phyloP scores from a whole-genome alignment of 257 asterid species.

The Anisodus acutangulus region DNA sequence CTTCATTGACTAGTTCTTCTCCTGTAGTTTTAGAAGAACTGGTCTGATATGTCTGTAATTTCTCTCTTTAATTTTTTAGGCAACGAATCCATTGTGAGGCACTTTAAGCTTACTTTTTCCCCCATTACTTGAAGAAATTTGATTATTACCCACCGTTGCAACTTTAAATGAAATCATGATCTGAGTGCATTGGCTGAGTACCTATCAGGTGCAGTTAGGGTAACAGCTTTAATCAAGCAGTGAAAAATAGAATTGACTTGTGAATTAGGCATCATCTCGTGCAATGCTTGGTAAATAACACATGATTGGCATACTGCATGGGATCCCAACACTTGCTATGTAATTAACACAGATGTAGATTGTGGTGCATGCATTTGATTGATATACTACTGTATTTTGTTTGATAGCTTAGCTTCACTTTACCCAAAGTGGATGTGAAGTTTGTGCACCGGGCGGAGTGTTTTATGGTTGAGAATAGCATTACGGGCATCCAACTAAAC shows the following conservation, averaged over 20 bases:
- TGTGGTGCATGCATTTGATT: slow-evolving; percentile 32
- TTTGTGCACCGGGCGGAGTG: slow-evolving; percentile 66
- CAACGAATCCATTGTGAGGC: not conserved
- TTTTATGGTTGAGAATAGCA: slow-evolving; percentile 71
- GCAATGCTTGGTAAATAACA: slow-evolving; percentile 20
- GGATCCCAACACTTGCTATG: not conserved
- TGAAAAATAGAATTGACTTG: slow-evolving; percentile 18
- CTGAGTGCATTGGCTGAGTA: not conserved
- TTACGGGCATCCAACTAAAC: slow-evolving; percentile 83
- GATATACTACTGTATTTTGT: slow-evolving; percentile 30
- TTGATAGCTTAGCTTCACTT: slow-evolving; percentile 76
- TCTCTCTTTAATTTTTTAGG: not conserved
- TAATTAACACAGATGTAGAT: slow-evolving; percentile 12
- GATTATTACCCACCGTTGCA: not conserved
- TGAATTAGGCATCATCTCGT: slow-evolving; percentile 17
- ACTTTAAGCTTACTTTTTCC: not conserved
- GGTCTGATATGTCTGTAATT: slow-evolving; percentile 19
- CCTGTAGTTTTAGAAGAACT: not conserved
- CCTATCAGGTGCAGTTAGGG: not conserved
- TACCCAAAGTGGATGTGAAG: slow-evolving; percentile 80
- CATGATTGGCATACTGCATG: not conserved
- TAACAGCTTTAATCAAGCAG: slow-evolving; percentile 7
- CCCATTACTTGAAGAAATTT: not conserved
- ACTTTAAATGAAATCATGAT: slow-evolving; percentile 17
- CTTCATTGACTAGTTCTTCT: slow-evolving; percentile 11